Percentiles rank a stretch among this genome's conserved stretches.
phyloP scores from a whole-genome alignment of 805 yeast genomes.

The Komagataella kurtzmanii region DNA sequence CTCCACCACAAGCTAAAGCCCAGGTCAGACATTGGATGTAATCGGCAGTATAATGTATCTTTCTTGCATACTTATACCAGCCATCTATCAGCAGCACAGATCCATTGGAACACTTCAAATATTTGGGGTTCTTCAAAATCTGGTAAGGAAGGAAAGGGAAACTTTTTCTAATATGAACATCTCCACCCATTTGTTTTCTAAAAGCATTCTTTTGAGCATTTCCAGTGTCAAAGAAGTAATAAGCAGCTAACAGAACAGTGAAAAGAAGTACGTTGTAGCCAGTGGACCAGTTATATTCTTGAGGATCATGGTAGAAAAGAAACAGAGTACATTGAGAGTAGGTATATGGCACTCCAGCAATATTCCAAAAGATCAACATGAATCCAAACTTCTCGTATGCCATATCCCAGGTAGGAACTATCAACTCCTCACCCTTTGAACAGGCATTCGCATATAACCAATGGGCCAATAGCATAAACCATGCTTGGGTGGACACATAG shows the following conservation, averaged over 20 bases:
- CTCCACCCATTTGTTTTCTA: slow-evolving; percentile 76
- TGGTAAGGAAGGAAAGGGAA: slow-evolving; percentile 91
- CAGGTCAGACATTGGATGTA: slow-evolving; percentile 78
- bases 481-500: slow-evolving; percentile 60
- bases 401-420: slow-evolving; percentile 99
- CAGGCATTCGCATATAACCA: slow-evolving; percentile 96
- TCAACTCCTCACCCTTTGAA: slow-evolving; percentile 93
- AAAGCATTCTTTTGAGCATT: slow-evolving; percentile 93
- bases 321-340: slow-evolving; percentile 89
- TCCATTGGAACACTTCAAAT: slow-evolving; percentile 77
- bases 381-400: slow-evolving; percentile 99
- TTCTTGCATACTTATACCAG: slow-evolving; percentile 89
- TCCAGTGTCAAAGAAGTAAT: slow-evolving; percentile 88
- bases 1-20: slow-evolving; percentile 85
- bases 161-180: slow-evolving; percentile 59
- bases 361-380: slow-evolving; percentile 97
- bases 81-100: slow-evolving; percentile 81
- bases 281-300: slow-evolving; percentile 65
- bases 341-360: slow-evolving; percentile 97
- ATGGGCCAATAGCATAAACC: slow-evolving; percentile 66
- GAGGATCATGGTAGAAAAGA: slow-evolving; percentile 72
- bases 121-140: slow-evolving; percentile 70
- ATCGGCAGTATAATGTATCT: slow-evolving; percentile 92
- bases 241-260: slow-evolving; percentile 47
- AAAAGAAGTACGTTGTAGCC: slow-evolving; percentile 44